Evolutionary conservation across 768 basidiomycete genomes (phyloP).

Genomic region (Boletellus ananas): DNA sequence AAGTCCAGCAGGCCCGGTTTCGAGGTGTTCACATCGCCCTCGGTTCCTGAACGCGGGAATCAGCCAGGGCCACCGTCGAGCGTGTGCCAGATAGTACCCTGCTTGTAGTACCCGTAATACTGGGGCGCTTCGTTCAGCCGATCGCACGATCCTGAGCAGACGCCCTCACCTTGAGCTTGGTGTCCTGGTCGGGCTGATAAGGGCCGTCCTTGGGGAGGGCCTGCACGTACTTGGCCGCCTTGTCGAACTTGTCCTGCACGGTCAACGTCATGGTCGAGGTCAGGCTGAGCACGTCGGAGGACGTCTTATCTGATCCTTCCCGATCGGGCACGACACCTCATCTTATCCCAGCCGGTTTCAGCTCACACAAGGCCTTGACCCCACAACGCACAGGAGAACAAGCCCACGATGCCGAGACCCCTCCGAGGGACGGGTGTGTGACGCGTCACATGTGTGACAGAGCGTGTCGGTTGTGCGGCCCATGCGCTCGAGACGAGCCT

Average conservation of each 20-base stretch:
- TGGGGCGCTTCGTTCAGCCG: constrained; percentile 30
- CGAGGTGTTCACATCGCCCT: constrained; percentile 65
- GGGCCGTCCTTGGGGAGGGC: constrained; percentile 68
- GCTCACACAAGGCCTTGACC: too few relatives aligned
- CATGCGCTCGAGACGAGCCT: constrained; percentile 3
- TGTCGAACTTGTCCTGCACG: constrained; percentile 59
- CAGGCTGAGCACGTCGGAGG: not conserved
- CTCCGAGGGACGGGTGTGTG: not conserved
- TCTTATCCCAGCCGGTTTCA: constrained; percentile 7
- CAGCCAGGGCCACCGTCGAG: not conserved
- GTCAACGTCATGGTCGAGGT: constrained; percentile 48
- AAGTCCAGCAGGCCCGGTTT: constrained; percentile 83
- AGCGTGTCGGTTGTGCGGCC: constrained; percentile 15
- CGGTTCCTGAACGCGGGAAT: constrained; percentile 49
- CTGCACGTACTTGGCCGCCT: constrained; percentile 65
- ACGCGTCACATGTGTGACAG: constrained; percentile 23
- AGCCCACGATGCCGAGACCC: too few relatives aligned
- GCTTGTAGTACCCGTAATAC: constrained; percentile 96
- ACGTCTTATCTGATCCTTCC: constrained; percentile 18
- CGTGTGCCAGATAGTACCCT: constrained; percentile 48
- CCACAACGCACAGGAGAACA: too few relatives aligned
- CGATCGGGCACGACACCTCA: constrained; percentile 6
- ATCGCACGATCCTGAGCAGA: constrained; percentile 13
- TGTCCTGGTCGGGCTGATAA: constrained; percentile 66
- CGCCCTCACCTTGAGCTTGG: constrained; percentile 80